Evolutionary conservation across 257 asterid genomes (phyloP).

Genomic region (Ligustrum vulgare): DNA sequence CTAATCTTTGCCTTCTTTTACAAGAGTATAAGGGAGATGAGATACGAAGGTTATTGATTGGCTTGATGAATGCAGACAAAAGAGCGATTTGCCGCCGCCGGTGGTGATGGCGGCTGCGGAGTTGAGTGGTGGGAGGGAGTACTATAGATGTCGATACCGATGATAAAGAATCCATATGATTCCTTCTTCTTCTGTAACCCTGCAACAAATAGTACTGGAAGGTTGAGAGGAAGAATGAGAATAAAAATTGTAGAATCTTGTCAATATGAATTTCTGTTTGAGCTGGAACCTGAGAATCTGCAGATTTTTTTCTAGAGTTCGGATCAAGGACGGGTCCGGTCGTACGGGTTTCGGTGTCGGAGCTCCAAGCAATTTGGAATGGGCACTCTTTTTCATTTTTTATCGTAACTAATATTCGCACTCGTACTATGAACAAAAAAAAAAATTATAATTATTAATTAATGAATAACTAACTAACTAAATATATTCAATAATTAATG

Average conservation of each 20-base stretch:
- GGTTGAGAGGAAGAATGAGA: background rate
- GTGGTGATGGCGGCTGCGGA: slow-evolving; percentile 31
- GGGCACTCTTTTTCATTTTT: no score
- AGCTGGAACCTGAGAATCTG: background rate
- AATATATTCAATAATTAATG: no score
- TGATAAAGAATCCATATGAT: slow-evolving; percentile 63
- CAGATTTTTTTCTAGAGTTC: background rate
- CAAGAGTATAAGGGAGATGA: slow-evolving; percentile 17
- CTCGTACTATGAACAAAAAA: no score
- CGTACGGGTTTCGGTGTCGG: background rate
- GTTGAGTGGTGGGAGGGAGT: slow-evolving; percentile 33
- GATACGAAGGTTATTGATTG: slow-evolving; percentile 19
- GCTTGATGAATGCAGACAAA: slow-evolving; percentile 24
- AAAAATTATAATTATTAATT: no score
- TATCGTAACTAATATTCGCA: no score
- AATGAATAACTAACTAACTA: no score
- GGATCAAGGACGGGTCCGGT: background rate
- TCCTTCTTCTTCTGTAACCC: background rate
- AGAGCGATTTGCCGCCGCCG: slow-evolving; percentile 40
- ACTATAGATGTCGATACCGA: slow-evolving; percentile 61
- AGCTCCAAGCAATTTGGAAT: background rate
- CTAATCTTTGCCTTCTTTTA: slow-evolving; percentile 19
- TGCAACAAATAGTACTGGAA: background rate
- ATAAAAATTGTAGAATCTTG: background rate
- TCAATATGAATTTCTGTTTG: background rate